Percentiles rank a stretch among this genome's conserved stretches.
These are phyloP conservation scores for Kwoniella heveanensis DNA, from an alignment of 768 basidiomycete genomes.

Conservation along the genomic window DNA sequence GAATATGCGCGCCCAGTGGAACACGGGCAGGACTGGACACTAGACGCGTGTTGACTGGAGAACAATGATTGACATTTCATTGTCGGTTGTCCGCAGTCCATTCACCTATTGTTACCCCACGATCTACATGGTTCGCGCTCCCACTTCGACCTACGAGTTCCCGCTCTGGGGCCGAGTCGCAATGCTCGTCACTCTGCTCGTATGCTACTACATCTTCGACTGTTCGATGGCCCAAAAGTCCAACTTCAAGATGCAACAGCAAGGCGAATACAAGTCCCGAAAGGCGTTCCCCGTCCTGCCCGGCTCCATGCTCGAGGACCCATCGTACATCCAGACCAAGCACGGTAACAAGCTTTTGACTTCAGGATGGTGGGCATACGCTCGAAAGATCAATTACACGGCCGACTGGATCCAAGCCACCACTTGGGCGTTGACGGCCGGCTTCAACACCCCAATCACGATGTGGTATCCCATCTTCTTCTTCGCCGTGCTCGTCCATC, in stretches of 20 bases:
- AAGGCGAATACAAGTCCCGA: slow-evolving; percentile 80
- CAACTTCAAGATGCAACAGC: slow-evolving; percentile 92
- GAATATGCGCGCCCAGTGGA: no score
- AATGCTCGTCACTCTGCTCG: slow-evolving; percentile 74
- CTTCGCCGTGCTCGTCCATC: slow-evolving; percentile 85
- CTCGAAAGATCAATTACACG: slow-evolving; percentile 96
- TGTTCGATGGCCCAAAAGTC: slow-evolving; percentile 95
- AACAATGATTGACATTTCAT: no score
- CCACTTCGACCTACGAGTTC: slow-evolving; percentile 83
- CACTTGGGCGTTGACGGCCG: slow-evolving; percentile 91
- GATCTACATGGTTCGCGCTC: slow-evolving; percentile 94
- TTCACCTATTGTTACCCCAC: slow-evolving; percentile 93
- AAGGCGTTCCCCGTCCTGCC: slow-evolving; percentile 94
- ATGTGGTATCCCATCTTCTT: slow-evolving; percentile 95
- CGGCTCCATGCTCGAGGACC: slow-evolving; percentile 76
- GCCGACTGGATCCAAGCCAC: slow-evolving; percentile 87
- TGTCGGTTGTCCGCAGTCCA: slow-evolving; percentile 41
- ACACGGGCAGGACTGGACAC: no score
- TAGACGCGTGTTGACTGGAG: no score
- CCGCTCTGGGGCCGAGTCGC: slow-evolving; percentile 72
- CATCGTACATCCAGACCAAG: slow-evolving; percentile 86
- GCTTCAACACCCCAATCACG: slow-evolving; percentile 87
- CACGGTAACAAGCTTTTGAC: slow-evolving; percentile 92
- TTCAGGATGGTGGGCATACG: slow-evolving; percentile 91
- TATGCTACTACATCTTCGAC: slow-evolving; percentile 90